Evolutionary conservation across 768 basidiomycete species (phyloP), one percentile per base, ranked within the genome.

Genomic region (Suillus bovinus): DNA sequence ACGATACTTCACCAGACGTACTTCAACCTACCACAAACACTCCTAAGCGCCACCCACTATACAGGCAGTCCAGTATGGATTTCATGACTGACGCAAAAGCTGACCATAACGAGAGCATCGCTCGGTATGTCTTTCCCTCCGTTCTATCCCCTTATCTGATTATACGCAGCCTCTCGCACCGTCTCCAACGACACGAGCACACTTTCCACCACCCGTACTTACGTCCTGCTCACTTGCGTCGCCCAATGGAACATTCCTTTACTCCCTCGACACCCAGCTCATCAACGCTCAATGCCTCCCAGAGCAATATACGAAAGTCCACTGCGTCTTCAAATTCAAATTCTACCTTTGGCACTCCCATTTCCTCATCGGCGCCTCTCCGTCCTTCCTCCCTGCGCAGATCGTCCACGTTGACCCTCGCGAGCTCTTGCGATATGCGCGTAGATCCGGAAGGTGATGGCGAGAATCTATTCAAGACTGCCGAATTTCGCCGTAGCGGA

Each of bases 41-140:
- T 77, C 83, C 72, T 39, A 80, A 79, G 60, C 83, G 86, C 36
- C 73, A 75, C 20, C 86, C 86, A 20, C 77, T 92, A 29, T 90
- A 91, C 75, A 81, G 89, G 62, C 90, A 91, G 77, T 91, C 90
- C 27, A 91, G 90, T 72, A 93, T 93, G 92, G 92, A 94, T 70
- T 93, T 92, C 66, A 85, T 94, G 75, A 84, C 82, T 63, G 74
- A 72, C 13, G 73, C 81, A 34, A 80, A 80, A 58, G 78, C 76
- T 44, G 70, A 76, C 54, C 64, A 60, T 55, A 84, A 80, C 60
- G 81, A 85, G 58, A 79, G 79, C 58, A 86, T 91, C 70, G 79
- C 82, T 61, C 82, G 85, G 91, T 92, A 74, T 59, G 85, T 80
- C n/a, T 41, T 58, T 63, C 9, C 53, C 47, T 42, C 58, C 65